Evolutionary conservation across 305 asterid genomes (phyloP), one percentile per base, ranked within the genome.

Genomic region (Fraxinus sp.): DNA sequence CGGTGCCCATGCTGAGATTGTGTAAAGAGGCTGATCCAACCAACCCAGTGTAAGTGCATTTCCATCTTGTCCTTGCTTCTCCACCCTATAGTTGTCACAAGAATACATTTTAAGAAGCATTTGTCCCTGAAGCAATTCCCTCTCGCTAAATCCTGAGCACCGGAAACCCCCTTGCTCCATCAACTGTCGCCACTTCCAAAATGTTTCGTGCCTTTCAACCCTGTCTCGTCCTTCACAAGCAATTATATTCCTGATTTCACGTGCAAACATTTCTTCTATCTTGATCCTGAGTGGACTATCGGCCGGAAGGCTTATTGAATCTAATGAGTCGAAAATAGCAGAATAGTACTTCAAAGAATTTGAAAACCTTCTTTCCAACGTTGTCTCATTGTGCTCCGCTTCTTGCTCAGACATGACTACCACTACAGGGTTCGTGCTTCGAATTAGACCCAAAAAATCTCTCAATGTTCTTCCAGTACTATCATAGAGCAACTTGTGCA

Each of bases 401-500:
- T 97, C 99, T 79, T 97, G 98, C 92, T 97, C 99, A 3, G 97
- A 94, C 90, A 91, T 82, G 4, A 94, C 66, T 1, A 97, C 88
- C 2, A 86, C 82, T 14, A 86, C 83, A 24, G 99, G 94, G 16
- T 91, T 97, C 9, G 97, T 92, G 92, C 99, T 97, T 37, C 92
- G 84, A 22, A 97, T 86, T 85, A 97, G 73, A 9, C 97, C 93
- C 78, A 97, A 33, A 72, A 97, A 93, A 28, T 95, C 97, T 74
- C 86, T 78, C 22, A 94, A 59, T 3, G 87, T 78, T 11, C 91
- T 88, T 26, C 95, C 93, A 1, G 89, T 86, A 14, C 82, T 49
- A 16, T 97, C 98, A 70, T 94, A 90, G 7, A 94, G 90, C 88
- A 95, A 79, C 88, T 89, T 94, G 83, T 97, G 99, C 87, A 97